phyloP scores from a whole-genome alignment of 495 filamentous ascomycete species.

The Aspergillus sparsus region DNA sequence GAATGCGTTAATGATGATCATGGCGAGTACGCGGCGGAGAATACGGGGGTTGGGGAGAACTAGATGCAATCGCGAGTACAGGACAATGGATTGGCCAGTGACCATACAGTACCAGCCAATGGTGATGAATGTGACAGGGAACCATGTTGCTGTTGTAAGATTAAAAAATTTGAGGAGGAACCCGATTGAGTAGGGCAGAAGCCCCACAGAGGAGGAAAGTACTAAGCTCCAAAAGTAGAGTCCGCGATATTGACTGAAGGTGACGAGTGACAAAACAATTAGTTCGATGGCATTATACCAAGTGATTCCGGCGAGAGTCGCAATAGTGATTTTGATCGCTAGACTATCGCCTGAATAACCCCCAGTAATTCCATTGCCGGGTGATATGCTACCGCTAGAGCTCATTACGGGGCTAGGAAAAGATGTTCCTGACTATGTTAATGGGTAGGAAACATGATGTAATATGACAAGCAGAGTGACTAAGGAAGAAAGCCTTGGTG shows the following conservation, averaged over 20 bases:
- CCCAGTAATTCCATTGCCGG: constrained; percentile 48
- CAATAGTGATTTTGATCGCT: constrained; percentile 51
- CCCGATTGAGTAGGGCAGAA: constrained; percentile 58
- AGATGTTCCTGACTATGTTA: constrained; percentile 9
- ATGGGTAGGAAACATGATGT: constrained; percentile 19
- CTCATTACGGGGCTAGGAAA: constrained; percentile 28
- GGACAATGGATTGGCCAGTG: constrained; percentile 64
- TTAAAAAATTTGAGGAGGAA: constrained; percentile 63
- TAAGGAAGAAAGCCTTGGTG: not conserved
- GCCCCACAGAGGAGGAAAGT: constrained; percentile 53
- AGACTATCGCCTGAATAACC: constrained; percentile 39
- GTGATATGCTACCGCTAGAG: constrained; percentile 22
- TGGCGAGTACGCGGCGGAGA: constrained; percentile 53
- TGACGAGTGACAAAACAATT: constrained; percentile 55
- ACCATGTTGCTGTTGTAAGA: constrained; percentile 39
- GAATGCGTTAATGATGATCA: constrained; percentile 60
- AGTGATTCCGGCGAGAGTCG: constrained; percentile 53
- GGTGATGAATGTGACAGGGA: constrained; percentile 48
- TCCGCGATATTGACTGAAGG: constrained; percentile 53
- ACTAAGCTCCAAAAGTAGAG: constrained; percentile 62
- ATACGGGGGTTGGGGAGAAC: constrained; percentile 52
- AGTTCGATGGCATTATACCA: constrained; percentile 60
- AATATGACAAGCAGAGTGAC: constrained; percentile 3
- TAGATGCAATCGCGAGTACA: constrained; percentile 69
- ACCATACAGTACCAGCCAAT: constrained; percentile 67